Percentiles rank a stretch among this genome's conserved stretches.
These are phyloP conservation scores for Allium sativum DNA, from an alignment of 106 monocot species.

Conservation along the genomic window DNA sequence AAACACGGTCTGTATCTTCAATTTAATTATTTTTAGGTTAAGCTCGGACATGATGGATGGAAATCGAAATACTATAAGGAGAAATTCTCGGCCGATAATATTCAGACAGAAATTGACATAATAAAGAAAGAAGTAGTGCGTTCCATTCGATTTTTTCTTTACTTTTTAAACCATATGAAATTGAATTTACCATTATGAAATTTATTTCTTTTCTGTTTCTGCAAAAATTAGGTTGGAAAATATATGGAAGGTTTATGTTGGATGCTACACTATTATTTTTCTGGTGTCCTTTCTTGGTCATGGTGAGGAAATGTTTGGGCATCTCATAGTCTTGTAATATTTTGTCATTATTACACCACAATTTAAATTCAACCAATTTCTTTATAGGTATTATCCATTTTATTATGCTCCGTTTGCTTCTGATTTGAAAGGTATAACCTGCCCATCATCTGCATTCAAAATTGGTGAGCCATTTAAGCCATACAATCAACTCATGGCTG, in stretches of 20 bases:
- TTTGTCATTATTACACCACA: background rate
- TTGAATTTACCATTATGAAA: background rate
- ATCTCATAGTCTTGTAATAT: background rate
- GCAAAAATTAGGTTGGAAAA: slow-evolving; percentile 22
- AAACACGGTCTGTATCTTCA: too few species aligned
- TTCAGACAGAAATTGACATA: slow-evolving; percentile 14
- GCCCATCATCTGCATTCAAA: slow-evolving; percentile 11
- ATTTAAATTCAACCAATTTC: background rate
- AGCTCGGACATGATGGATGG: slow-evolving; percentile 27
- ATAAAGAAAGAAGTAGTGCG: slow-evolving; percentile 21
- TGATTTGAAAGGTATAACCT: slow-evolving; percentile 17
- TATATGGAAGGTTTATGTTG: slow-evolving; percentile 50
- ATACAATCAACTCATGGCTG: slow-evolving; percentile 57
- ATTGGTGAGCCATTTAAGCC: slow-evolving; percentile 32
- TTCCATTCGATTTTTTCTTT: background rate
- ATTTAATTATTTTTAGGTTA: slow-evolving; percentile 19
- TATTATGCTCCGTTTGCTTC: slow-evolving; percentile 56
- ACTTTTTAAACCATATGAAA: background rate
- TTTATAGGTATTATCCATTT: slow-evolving; percentile 45
- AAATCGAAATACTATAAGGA: slow-evolving; percentile 26
- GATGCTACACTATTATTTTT: slow-evolving; percentile 43
- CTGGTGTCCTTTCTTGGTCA: slow-evolving; percentile 35
- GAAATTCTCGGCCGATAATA: slow-evolving; percentile 22
- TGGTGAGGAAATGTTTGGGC: slow-evolving; percentile 18
- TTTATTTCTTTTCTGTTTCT: slow-evolving; percentile 1